Evolutionary conservation across 352 stramenopile species (phyloP).

Genomic region (Pythium monospermum): DNA sequence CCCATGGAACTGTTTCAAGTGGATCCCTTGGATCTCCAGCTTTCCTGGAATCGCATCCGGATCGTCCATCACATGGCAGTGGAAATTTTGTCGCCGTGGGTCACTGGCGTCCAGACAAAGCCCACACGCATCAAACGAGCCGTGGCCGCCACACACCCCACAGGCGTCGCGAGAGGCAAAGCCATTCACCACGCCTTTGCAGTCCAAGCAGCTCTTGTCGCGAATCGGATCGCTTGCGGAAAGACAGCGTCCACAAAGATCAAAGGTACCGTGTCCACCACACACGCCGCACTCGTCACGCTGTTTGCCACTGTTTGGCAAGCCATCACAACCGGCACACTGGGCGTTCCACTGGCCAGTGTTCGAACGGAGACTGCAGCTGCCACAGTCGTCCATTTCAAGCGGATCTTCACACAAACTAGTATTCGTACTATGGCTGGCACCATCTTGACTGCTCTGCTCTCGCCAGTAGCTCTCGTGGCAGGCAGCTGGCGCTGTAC

Average conservation of each 20-base stretch:
- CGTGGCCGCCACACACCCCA: slow-evolving; percentile 27
- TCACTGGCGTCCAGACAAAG: slow-evolving; percentile 30
- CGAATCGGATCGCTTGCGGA: slow-evolving; percentile 17
- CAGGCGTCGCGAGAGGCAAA: slow-evolving; percentile 18
- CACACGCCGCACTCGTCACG: slow-evolving; percentile 29
- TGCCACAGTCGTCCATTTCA: slow-evolving; percentile 24
- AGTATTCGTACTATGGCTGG: neutral
- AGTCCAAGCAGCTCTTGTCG: slow-evolving; percentile 25
- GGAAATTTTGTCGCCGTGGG: slow-evolving; percentile 25
- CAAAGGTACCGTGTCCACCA: slow-evolving; percentile 25
- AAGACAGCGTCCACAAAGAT: slow-evolving; percentile 27
- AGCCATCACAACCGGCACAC: slow-evolving; percentile 25
- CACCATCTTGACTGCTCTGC: too few species aligned
- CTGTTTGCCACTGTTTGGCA: slow-evolving; percentile 22
- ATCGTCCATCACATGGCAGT: slow-evolving; percentile 27
- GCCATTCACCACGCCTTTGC: slow-evolving; percentile 25
- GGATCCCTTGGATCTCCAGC: slow-evolving; percentile 16
- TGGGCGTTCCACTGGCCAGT: slow-evolving; percentile 20
- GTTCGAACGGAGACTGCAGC: slow-evolving; percentile 12
- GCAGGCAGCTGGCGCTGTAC: slow-evolving; percentile 12
- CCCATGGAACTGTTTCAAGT: slow-evolving; percentile 15
- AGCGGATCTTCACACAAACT: slow-evolving; percentile 11
- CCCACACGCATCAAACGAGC: slow-evolving; percentile 34
- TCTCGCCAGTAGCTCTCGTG: slow-evolving; percentile 21
- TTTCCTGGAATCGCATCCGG: slow-evolving; percentile 26